Percentiles rank a stretch among this genome's conserved stretches.
phyloP scores from a whole-genome alignment of 148 eudicot species.

The Fagopyrum homotropicum region DNA sequence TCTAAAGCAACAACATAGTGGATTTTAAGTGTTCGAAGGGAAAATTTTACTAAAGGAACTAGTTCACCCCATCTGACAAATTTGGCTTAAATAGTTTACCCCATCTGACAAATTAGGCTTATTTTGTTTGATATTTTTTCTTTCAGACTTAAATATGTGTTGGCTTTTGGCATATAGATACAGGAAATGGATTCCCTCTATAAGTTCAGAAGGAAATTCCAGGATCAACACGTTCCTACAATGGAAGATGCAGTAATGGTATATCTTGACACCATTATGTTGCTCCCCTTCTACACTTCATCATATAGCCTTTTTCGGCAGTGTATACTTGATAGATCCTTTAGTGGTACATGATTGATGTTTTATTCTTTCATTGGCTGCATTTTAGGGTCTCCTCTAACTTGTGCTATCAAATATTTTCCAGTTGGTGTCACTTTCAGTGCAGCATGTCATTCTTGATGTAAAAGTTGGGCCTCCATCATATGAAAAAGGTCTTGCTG shows the following conservation, averaged over 20 bases:
- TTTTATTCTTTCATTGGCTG: background rate
- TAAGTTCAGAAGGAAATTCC: slow-evolving; percentile 34
- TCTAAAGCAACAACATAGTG: background rate
- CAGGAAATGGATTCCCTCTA: slow-evolving; percentile 39
- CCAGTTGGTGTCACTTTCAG: slow-evolving; percentile 70
- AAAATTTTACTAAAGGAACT: background rate
- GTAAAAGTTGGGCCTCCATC: slow-evolving; percentile 95
- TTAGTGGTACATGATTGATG: background rate
- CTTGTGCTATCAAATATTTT: slow-evolving; percentile 12
- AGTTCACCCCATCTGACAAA: background rate
- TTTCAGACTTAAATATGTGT: background rate
- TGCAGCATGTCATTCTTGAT: slow-evolving; percentile 65
- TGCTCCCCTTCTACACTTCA: background rate
- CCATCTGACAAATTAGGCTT: background rate
- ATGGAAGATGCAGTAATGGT: slow-evolving; percentile 87
- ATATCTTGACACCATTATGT: slow-evolving; percentile 12
- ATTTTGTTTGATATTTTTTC: background rate
- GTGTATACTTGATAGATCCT: slow-evolving; percentile 14
- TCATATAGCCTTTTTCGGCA: background rate
- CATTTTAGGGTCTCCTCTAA: background rate
- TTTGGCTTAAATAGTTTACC: background rate
- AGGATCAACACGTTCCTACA: slow-evolving; percentile 44
- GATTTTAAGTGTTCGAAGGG: background rate
- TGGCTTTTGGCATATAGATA: slow-evolving; percentile 45
- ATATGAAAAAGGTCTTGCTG: slow-evolving; percentile 74